These are phyloP conservation scores for Hyphopichia khmerensis DNA, from an alignment of 1,139 yeast genomes.

Conservation along the genomic window DNA sequence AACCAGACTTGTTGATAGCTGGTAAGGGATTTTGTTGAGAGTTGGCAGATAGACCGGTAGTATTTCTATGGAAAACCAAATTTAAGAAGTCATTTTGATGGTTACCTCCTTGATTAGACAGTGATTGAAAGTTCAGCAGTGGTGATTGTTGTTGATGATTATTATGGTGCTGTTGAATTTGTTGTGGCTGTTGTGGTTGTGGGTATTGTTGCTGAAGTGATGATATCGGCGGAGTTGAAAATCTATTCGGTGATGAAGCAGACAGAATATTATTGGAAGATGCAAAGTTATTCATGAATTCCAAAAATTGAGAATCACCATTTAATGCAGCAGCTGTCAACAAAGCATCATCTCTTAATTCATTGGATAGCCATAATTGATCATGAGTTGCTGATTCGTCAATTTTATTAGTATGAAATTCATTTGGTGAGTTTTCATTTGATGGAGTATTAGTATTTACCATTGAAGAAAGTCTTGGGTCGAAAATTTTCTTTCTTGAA, in stretches of 20 bases:
- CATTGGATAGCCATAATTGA: slow-evolving; percentile 65
- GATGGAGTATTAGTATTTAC: slow-evolving; percentile 1
- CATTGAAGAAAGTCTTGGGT: not conserved
- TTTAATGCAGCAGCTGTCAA: slow-evolving; percentile 73
- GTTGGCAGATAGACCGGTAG: slow-evolving; percentile 6
- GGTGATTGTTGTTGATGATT: slow-evolving; percentile 6
- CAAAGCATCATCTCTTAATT: slow-evolving; percentile 67
- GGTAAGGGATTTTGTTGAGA: slow-evolving; percentile 4
- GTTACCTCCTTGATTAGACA: not conserved
- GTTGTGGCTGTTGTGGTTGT: slow-evolving; percentile 1
- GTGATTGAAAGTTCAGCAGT: slow-evolving; percentile 15
- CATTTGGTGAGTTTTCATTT: not conserved
- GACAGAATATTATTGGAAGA: slow-evolving; percentile 16
- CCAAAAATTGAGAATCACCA: slow-evolving; percentile 59
- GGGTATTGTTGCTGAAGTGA: not conserved
- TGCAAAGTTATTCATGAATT: slow-evolving; percentile 42
- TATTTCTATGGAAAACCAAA: slow-evolving; percentile 50
- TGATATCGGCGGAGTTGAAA: not conserved
- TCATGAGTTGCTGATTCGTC: slow-evolving; percentile 24
- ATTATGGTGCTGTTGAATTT: slow-evolving; percentile 4
- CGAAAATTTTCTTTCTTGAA: not conserved
- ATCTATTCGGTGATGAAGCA: slow-evolving; percentile 4
- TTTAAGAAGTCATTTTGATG: slow-evolving; percentile 44
- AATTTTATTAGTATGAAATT: not conserved
- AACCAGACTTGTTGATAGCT: not conserved